Conservation (phyloP, 2,329 filamentous ascomycete species). For the Botrytis fabae region DNA sequence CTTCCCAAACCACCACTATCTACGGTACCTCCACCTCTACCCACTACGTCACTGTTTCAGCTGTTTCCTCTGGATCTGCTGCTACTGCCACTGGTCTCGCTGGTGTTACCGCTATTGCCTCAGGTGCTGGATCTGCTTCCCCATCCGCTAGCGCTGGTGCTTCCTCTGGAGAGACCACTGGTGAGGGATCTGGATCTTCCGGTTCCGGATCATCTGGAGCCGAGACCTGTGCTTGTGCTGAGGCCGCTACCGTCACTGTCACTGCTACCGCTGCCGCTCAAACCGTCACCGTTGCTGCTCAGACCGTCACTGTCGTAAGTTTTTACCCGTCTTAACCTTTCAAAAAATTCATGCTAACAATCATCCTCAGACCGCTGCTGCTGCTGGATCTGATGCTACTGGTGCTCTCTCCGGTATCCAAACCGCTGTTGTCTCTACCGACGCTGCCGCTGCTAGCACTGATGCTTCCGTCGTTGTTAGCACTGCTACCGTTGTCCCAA, state of each 20-base stretch:
- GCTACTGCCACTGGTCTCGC: conserved; percentile 19
- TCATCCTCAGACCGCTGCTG: conserved; percentile 26
- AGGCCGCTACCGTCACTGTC: conserved; percentile 34
- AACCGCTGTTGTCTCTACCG: conserved; percentile 8
- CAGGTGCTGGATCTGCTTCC: conserved; percentile 10
- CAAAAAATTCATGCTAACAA: conserved; percentile 9
- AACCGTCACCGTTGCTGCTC: conserved; percentile 36
- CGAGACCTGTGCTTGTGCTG: conserved; percentile 21
- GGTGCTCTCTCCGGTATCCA: conserved; percentile 16
- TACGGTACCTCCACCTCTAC: conserved; percentile 31
- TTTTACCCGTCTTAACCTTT: not conserved
- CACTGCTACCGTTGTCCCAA: conserved; percentile 36
- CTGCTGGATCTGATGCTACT: conserved; percentile 12
- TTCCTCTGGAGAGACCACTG: not conserved
- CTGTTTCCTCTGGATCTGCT: conserved; percentile 8
- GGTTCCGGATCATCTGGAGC: conserved; percentile 21
- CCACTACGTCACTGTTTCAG: conserved; percentile 31
- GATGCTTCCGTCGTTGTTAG: conserved; percentile 27
- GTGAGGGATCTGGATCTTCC: not conserved
- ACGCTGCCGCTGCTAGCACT: not conserved
- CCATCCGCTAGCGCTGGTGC: conserved; percentile 14
- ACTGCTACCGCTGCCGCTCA: conserved; percentile 35
- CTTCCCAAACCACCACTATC: conserved; percentile 28
- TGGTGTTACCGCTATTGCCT: conserved; percentile 7
- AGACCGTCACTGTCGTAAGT: conserved; percentile 39